Evolutionary conservation across 1,284 basidiomycete species (phyloP).

Genomic region (Xerocomus nothofagi): DNA sequence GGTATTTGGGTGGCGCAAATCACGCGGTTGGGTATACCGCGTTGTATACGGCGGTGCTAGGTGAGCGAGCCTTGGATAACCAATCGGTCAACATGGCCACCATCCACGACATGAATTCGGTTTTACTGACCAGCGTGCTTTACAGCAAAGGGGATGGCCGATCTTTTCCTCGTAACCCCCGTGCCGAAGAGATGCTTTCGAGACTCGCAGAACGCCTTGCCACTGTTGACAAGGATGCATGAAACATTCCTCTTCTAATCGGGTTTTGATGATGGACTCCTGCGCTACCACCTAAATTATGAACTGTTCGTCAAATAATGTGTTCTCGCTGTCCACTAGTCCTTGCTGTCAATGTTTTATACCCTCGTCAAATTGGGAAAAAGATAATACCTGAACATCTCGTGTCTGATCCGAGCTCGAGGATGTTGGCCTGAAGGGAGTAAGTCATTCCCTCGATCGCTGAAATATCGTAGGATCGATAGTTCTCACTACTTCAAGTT

Average conservation of each 20-base stretch:
- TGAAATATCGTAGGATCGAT: not conserved
- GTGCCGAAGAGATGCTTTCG: conserved; percentile 60
- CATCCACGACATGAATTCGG: conserved; percentile 1
- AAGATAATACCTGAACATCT: not conserved
- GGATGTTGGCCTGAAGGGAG: not conserved
- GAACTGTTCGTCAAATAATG: conserved; percentile 4
- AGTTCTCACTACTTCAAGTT: not conserved
- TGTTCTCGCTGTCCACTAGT: conserved; percentile 13
- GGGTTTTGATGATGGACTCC: not conserved
- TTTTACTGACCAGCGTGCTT: conserved; percentile 6
- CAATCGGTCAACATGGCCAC: not conserved
- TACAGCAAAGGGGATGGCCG: conserved; percentile 64
- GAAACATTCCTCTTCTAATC: conserved; percentile 5
- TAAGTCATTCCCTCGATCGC: not conserved
- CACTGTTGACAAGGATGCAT: conserved; percentile 49
- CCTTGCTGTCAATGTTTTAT: conserved; percentile 12
- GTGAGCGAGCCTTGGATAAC: conserved; percentile 41
- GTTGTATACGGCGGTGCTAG: conserved; percentile 60
- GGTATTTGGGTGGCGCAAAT: conserved; percentile 57
- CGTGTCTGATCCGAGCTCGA: not conserved
- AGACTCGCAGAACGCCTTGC: conserved; percentile 60
- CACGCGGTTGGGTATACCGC: conserved; percentile 51
- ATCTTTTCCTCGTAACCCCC: conserved; percentile 63
- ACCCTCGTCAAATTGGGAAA: not conserved
- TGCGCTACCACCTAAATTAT: conserved; percentile 4